A percentile compares a stretch with the other conserved stretches of the same genome.
Conservation (phyloP, 148 eudicot genomes). For the Vaccinium myrtillus region DNA sequence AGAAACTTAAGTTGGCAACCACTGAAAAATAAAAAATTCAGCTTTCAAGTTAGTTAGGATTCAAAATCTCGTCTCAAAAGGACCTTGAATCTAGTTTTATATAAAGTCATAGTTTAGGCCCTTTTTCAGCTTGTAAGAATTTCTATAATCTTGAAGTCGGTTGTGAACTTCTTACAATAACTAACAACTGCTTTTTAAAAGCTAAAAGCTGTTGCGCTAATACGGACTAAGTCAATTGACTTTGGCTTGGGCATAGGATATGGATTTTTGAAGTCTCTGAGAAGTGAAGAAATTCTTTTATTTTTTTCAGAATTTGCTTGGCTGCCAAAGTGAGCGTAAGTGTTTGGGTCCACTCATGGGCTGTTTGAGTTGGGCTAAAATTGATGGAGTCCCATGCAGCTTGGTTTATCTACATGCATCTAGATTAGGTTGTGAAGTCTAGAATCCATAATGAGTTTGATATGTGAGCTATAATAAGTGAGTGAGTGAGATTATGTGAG, state of each 20-base stretch:
- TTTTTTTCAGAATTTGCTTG: not conserved
- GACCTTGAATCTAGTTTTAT: not conserved
- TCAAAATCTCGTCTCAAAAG: not conserved
- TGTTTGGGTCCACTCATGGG: not conserved
- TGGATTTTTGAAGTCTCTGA: too few relatives aligned
- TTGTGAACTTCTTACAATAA: not conserved
- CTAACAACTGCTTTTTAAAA: not conserved
- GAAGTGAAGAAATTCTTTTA: not conserved
- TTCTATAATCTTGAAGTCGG: not conserved
- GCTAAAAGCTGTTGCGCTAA: not conserved
- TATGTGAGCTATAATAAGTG: not conserved
- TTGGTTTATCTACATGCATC: not conserved
- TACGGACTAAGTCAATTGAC: not conserved
- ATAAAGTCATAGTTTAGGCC: not conserved
- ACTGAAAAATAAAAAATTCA: not conserved
- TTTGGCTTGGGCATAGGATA: not conserved
- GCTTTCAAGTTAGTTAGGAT: not conserved
- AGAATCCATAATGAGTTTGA: not conserved
- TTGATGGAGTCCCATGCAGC: not conserved
- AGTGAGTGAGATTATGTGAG: not conserved
- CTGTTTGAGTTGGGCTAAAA: not conserved
- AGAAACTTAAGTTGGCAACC: not conserved
- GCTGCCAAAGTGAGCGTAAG: not conserved
- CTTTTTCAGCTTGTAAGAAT: not conserved
- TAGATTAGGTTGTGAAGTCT: not conserved